Evolutionary conservation across 176 grass and related monocot genomes (phyloP).

Genomic region (Ensete ventricosum): DNA sequence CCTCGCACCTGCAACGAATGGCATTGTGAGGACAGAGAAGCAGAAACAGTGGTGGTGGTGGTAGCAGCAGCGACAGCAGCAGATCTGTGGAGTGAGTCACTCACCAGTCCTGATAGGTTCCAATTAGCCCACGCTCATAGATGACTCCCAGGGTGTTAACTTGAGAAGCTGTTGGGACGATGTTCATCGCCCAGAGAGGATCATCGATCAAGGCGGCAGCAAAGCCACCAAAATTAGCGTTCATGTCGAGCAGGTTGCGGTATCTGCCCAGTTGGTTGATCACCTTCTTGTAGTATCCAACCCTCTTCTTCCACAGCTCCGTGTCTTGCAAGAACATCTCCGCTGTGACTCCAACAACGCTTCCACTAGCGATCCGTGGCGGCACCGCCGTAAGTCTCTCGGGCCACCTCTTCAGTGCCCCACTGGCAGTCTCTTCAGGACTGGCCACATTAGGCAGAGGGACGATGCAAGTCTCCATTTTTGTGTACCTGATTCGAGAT

Average conservation of each 20-base stretch:
- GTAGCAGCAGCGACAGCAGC: no score
- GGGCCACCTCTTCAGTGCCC: constrained; percentile 7
- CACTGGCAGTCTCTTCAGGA: neutral
- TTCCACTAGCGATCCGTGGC: neutral
- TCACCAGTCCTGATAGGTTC: constrained; percentile 10
- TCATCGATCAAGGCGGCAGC: constrained; percentile 2
- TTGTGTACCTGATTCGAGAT: constrained; percentile 4
- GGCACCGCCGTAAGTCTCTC: constrained; percentile 5
- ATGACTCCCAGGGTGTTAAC: constrained; percentile 8
- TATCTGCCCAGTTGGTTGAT: constrained; percentile 1
- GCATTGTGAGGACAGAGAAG: neutral
- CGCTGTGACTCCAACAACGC: neutral
- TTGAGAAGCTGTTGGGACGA: neutral
- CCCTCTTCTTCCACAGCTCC: constrained; percentile 14
- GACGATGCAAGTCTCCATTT: constrained; percentile 5
- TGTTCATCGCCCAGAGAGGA: constrained; percentile 9
- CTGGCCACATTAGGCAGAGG: constrained; percentile 2
- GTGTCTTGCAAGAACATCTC: constrained; percentile 11
- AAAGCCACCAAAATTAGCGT: neutral
- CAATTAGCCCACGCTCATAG: constrained; percentile 9
- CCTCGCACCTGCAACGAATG: neutral
- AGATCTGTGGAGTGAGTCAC: neutral
- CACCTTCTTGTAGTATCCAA: constrained; percentile 1
- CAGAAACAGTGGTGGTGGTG: no score
- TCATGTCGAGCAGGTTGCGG: constrained; percentile 18